phyloP scores from a whole-genome alignment of 2,329 filamentous ascomycete species.

The Lizonia empirigonia region DNA sequence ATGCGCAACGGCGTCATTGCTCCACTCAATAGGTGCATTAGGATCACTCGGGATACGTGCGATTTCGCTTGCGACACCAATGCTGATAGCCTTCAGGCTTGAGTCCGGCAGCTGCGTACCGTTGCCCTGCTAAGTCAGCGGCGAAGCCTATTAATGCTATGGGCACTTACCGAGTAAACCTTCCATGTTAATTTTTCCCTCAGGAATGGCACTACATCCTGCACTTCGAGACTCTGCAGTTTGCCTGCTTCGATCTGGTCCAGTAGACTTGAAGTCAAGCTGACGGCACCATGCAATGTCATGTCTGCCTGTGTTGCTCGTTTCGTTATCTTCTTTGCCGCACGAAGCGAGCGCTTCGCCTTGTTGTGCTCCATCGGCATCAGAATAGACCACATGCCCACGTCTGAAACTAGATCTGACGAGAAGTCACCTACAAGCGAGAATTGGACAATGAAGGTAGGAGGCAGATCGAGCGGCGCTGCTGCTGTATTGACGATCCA shows the following conservation, averaged over 20 bases:
- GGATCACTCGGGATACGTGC: constrained; percentile 25
- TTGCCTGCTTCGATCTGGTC: constrained; percentile 27
- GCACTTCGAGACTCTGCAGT: constrained; percentile 26
- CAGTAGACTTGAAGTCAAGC: constrained; percentile 35
- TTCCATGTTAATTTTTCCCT: constrained; percentile 37
- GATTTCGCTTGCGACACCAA: constrained; percentile 21
- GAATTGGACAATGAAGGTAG: constrained; percentile 33
- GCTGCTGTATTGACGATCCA: constrained; percentile 34
- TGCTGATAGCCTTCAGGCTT: constrained; percentile 18
- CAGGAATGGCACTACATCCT: constrained; percentile 36
- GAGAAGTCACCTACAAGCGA: constrained; percentile 26
- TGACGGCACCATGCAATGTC: constrained; percentile 24
- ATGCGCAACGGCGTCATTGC: constrained; percentile 17
- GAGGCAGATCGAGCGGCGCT: constrained; percentile 7
- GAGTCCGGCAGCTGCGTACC: constrained; percentile 17
- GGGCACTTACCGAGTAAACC: constrained; percentile 29
- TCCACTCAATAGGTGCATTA: constrained; percentile 26
- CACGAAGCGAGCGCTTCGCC: constrained; percentile 54
- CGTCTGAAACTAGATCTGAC: constrained; percentile 22
- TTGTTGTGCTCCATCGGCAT: constrained; percentile 20
- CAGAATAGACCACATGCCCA: constrained; percentile 36
- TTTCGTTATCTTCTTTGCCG: constrained; percentile 53
- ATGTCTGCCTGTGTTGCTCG: constrained; percentile 11
- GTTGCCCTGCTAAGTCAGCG: constrained; percentile 21
- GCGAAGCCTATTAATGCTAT: background rate